phyloP scores from a whole-genome alignment of 257 asterid species.

The Vinca minor region DNA sequence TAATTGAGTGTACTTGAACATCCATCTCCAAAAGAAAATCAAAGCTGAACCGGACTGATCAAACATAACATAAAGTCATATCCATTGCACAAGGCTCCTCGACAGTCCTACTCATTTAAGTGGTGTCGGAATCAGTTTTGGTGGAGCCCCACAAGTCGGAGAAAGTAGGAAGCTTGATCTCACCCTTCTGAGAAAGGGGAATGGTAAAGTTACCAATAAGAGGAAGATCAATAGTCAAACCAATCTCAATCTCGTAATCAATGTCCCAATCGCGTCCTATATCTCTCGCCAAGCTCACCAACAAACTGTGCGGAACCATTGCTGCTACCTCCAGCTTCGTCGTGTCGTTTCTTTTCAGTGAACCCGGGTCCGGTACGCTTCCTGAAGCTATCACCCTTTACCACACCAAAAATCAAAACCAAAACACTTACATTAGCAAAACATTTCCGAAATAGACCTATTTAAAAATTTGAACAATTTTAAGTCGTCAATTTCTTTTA shows the following conservation, averaged over 20 bases:
- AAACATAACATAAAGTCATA: no score
- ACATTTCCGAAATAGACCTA: no score
- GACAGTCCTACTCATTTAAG: no score
- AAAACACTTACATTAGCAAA: no score
- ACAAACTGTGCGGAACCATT: slow-evolving; percentile 56
- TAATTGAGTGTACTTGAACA: no score
- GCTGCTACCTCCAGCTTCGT: slow-evolving; percentile 45
- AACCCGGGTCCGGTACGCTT: slow-evolving; percentile 68
- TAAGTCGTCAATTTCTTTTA: no score
- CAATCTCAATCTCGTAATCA: slow-evolving; percentile 45
- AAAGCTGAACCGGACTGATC: no score
- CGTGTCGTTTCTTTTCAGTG: slow-evolving; percentile 47
- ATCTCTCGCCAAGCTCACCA: slow-evolving; percentile 58
- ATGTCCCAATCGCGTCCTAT: slow-evolving; percentile 72
- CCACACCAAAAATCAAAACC: no score
- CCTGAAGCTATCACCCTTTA: slow-evolving; percentile 63
- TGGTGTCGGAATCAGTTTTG: not conserved
- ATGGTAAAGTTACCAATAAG: slow-evolving; percentile 53
- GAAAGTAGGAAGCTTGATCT: slow-evolving; percentile 65
- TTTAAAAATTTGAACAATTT: no score
- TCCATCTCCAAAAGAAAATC: no score
- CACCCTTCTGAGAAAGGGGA: slow-evolving; percentile 56
- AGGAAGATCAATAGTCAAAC: slow-evolving; percentile 59
- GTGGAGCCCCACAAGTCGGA: slow-evolving; percentile 29
- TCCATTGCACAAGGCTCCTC: no score